Evolutionary conservation across 345 rosid genomes (phyloP).

Genomic region (Salix arbutifolia): DNA sequence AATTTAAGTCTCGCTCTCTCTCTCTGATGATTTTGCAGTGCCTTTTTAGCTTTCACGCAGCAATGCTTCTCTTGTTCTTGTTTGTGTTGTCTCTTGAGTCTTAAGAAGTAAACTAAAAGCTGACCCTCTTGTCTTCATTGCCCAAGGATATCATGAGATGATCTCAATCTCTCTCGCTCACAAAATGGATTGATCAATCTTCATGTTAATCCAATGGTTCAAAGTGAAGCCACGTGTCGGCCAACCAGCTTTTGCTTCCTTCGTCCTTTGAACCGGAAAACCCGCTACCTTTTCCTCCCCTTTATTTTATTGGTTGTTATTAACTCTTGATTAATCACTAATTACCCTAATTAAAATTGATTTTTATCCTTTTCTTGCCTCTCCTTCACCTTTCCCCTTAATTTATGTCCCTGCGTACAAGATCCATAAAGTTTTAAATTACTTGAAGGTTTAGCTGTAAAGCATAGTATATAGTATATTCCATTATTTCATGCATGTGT

Average conservation of each 20-base stretch:
- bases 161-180: conserved; percentile 8
- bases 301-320: background rate
- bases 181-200: conserved; percentile 5
- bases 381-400: too few relatives aligned
- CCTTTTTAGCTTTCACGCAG: conserved; percentile 12
- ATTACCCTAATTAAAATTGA: too few relatives aligned
- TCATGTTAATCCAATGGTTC: conserved; percentile 30
- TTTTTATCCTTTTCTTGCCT: too few relatives aligned
- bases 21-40: conserved; percentile 28
- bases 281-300: conserved; percentile 31
- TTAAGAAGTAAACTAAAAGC: conserved; percentile 4
- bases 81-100: conserved; percentile 2
- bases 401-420: too few relatives aligned
- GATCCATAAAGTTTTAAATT: background rate
- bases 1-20: conserved; percentile 37
- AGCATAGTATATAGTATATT: conserved; percentile 17
- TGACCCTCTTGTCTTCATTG: conserved; percentile 10
- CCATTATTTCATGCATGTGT: conserved; percentile 7
- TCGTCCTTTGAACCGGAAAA: conserved; percentile 44
- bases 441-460: conserved; percentile 17
- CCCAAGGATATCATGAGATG: conserved; percentile 19
- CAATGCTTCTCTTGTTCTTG: conserved; percentile 16
- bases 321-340: background rate
- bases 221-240: conserved; percentile 21
- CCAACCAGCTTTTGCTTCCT: conserved; percentile 3